phyloP scores from a whole-genome alignment of 371 early-diverging fungal genomes.

The Mucor velutinosus region DNA sequence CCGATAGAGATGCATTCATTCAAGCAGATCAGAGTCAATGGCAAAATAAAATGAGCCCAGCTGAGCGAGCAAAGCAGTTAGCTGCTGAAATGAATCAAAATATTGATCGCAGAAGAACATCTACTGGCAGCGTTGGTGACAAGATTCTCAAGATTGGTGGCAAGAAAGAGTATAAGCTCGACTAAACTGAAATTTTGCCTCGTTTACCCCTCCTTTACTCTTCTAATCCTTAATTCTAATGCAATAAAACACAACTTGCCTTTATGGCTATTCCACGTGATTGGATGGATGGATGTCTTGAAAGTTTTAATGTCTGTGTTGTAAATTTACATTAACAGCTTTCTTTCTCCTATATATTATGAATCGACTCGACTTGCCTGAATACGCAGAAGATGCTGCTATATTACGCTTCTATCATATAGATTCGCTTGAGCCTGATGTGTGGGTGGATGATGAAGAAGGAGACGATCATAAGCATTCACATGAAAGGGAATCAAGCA shows the following conservation, averaged over 20 bases:
- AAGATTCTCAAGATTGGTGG: constrained; percentile 28
- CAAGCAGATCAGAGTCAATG: constrained; percentile 14
- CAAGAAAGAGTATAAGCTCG: constrained; percentile 19
- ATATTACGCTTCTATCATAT: constrained; percentile 47
- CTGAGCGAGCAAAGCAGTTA: constrained; percentile 34
- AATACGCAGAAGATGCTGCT: constrained; percentile 59
- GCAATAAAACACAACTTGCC: neutral
- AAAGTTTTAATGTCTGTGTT: neutral
- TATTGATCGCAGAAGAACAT: neutral
- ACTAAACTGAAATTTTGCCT: neutral
- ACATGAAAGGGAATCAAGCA: constrained; percentile 32
- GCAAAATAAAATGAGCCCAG: constrained; percentile 29
- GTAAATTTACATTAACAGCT: neutral
- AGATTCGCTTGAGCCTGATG: constrained; percentile 47
- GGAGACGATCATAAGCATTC: constrained; percentile 17
- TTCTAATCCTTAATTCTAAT: neutral
- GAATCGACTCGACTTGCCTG: constrained; percentile 32
- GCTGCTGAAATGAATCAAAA: constrained; percentile 24
- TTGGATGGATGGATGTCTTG: neutral
- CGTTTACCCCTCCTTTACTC: neutral
- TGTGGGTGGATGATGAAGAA: constrained; percentile 46
- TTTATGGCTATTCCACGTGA: neutral
- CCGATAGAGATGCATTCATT: constrained; percentile 35
- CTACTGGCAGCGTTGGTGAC: constrained; percentile 3
- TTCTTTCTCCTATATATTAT: constrained; percentile 3